Base-by-base conservation (phyloP, 2,329 filamentous ascomycete genomes). In the Mariannaea sp. region DNA sequence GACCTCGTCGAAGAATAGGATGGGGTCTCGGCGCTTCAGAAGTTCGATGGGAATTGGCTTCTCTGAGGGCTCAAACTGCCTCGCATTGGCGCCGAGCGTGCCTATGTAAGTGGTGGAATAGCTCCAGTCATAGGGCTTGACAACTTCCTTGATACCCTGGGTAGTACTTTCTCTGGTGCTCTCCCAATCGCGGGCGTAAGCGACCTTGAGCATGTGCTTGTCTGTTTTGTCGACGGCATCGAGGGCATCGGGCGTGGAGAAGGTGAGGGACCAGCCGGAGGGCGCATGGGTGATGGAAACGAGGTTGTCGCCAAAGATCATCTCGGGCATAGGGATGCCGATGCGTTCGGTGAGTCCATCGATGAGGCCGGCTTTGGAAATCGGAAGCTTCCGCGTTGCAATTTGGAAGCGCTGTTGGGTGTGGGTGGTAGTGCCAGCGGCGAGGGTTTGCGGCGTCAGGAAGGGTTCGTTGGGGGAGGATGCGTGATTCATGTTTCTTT, bases 221-320 rank as follows among this genome's bases (percentile, higher is more conserved):
- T 91, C 92, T 4, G 92, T 97, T 81, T 97, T 99, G 77, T 96
- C 93, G 42, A 99, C 94, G 55, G 81, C 80, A 72, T 97, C 91
- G 59, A 99, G 81, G 19, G 93, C 94, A 69, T 93, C 90, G 64
- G 86, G 89, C 17, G 94, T 89, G 70, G 88, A 88, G 78, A 97
- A 99, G 47, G 81, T 76, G 58, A 97, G 78, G 38, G 78, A 77
- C 91, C 92, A 99, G 38, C 85, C 84, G n/a, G 82, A 85, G 16
- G 82, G 80, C n/a, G 76, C 57, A 75, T 97, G 91, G 47, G 85
- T 79, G 55, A 99, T 80, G 6, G 83, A 76, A 33, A 96, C 86
- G 53, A 88, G 77, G 72, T 99, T 99, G 77, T 99, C 92, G 57
- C 94, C 94, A 70, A 99, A 99, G 61, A 99, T 99, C 94, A 99